Base-by-base conservation (phyloP, 768 basidiomycete genomes). In the Kondoa malvinella region DNA sequence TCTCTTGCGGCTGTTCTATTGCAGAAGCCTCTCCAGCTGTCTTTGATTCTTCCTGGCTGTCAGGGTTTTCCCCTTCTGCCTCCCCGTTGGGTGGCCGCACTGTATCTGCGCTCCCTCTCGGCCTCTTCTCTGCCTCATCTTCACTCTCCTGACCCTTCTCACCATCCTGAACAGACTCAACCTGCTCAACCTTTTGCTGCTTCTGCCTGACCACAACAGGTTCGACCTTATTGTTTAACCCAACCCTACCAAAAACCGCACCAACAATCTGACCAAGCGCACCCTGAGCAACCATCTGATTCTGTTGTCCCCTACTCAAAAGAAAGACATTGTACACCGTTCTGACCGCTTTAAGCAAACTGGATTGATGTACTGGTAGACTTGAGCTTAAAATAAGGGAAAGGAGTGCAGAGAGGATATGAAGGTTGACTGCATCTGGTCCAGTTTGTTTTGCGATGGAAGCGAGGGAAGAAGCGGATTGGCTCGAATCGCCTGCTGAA, bases 311-410 rank as follows among this genome's bases (percentile, higher is more conserved):
- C 26, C 83, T 81, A 73, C 89, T 92, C 68, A 97, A 81, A 30
- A 99, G 81, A 76, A 97, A 99, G 68, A 99, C 86, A 76, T 99
- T 97, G 80, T 97, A 99, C 2, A 99, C 95, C 25, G 95, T 96
- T 60, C 95, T 84, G 33, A 99, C 89, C 31, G 92, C 91, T 77
- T 96, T 96, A 72, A 99, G 83, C 57, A 99, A 81, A 14, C 90
- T 88, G 2, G 92, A 95, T 76, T 97, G 95, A 77, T 99, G 95
- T 2, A 97, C 89, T 2, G 87, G 81, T 30, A 75, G 67, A 1
- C 72, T 73, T 56, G 72, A 73, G 25, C 77, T 75, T 14, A 99
- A 81, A 32, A 97, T 86, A 61, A 97, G 79, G 0, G 91, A 82
- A 50, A 99, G 83, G 21, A 99, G 81, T 1, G 91, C 92, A 76